Conservation (phyloP, 768 basidiomycete species). For the Leucosporidium yakuticum region DNA sequence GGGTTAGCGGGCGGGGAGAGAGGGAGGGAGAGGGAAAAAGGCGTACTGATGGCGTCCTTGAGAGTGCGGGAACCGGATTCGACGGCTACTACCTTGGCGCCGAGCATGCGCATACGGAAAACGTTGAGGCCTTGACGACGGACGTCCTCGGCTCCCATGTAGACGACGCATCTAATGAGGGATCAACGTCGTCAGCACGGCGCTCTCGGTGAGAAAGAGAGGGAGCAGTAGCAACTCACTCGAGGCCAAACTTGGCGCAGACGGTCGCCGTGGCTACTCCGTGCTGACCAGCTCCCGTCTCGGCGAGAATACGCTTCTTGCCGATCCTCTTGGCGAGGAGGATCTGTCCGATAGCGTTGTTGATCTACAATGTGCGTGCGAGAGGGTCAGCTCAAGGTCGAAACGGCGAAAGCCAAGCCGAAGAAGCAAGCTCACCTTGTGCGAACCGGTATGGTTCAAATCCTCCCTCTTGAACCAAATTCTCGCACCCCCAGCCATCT, state of each 20-base stretch:
- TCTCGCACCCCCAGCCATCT: conserved; percentile 81
- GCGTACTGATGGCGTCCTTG: conserved; percentile 80
- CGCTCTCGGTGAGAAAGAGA: neutral
- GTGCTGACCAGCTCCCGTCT: conserved; percentile 98
- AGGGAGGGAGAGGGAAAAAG: neutral
- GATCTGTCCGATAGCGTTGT: conserved; percentile 96
- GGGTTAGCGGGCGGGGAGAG: neutral
- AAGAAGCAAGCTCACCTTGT: conserved; percentile 53
- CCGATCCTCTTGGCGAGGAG: conserved; percentile 87
- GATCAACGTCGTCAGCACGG: neutral
- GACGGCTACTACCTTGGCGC: conserved; percentile 90
- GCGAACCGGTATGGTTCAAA: conserved; percentile 94
- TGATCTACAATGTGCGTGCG: conserved; percentile 51
- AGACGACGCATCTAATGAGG: conserved; percentile 63
- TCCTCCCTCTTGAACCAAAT: conserved; percentile 99
- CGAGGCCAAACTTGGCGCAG: conserved; percentile 90
- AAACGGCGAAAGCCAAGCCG: neutral
- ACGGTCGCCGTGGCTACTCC: conserved; percentile 98
- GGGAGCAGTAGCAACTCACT: conserved; percentile 42
- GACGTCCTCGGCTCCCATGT: conserved; percentile 98
- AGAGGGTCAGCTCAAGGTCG: neutral
- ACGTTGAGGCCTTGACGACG: conserved; percentile 93
- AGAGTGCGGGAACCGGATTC: conserved; percentile 87
- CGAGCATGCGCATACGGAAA: conserved; percentile 96
- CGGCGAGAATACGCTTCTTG: conserved; percentile 94